Evolutionary conservation across 2,329 filamentous ascomycete genomes (phyloP).

Genomic region (Scedosporium boydii): DNA sequence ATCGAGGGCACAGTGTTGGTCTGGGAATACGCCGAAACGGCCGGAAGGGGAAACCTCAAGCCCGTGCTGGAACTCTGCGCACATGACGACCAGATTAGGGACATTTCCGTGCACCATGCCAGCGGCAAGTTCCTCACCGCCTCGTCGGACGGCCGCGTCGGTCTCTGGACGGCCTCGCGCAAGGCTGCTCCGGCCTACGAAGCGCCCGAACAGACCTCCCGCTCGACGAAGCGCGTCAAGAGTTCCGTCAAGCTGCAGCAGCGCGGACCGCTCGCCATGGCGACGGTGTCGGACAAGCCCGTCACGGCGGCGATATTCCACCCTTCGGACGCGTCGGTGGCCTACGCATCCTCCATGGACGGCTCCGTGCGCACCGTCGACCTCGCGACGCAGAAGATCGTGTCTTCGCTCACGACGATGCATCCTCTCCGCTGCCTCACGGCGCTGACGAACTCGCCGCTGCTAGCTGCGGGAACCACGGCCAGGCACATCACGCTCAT

Average conservation of each 20-base stretch:
- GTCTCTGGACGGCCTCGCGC: constrained; percentile 82
- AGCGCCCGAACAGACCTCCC: constrained; percentile 46
- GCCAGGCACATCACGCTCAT: constrained; percentile 87
- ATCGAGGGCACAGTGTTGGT: constrained; percentile 78
- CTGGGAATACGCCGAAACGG: constrained; percentile 75
- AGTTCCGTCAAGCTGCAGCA: constrained; percentile 44
- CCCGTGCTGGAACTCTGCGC: constrained; percentile 76
- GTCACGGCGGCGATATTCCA: constrained; percentile 81
- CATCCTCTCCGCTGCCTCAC: constrained; percentile 74
- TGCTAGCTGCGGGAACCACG: constrained; percentile 66
- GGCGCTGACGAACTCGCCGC: constrained; percentile 53
- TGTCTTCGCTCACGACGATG: constrained; percentile 74
- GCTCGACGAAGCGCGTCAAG: constrained; percentile 7
- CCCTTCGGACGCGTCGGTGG: constrained; percentile 73
- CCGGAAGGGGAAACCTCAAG: constrained; percentile 59
- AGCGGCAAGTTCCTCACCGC: constrained; percentile 76
- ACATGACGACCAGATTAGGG: constrained; percentile 66
- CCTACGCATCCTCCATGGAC: constrained; percentile 86
- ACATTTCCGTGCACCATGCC: constrained; percentile 62
- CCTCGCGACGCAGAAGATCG: constrained; percentile 67
- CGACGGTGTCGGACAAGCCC: constrained; percentile 61
- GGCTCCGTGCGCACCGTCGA: constrained; percentile 88
- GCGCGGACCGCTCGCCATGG: constrained; percentile 67
- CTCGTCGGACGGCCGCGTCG: constrained; percentile 72
- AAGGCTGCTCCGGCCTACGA: constrained; percentile 66